Percentiles rank a stretch among this genome's conserved stretches.
Conservation (phyloP, 192 early-diverging fungal species). For the Coemansia sp. region DNA sequence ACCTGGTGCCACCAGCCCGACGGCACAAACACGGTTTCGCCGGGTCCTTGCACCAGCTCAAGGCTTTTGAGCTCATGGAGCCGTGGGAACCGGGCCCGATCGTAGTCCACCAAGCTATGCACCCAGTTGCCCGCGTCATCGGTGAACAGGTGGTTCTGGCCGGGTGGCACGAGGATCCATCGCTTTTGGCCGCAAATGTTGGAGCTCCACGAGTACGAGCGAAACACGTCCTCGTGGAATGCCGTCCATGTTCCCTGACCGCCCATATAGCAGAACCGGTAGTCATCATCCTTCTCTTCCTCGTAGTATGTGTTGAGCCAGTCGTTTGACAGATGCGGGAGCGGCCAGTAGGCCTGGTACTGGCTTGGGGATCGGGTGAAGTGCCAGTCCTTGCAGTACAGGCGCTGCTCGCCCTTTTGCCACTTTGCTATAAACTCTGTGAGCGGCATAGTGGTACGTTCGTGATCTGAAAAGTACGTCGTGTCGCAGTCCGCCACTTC, state of each 20-base stretch:
- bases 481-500: conserved; percentile 62
- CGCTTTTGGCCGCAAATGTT: conserved; percentile 71
- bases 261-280: conserved; percentile 72
- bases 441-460: conserved; percentile 57
- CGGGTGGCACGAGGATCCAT: conserved; percentile 69
- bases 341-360: conserved; percentile 12
- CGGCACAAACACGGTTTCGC: conserved; percentile 72
- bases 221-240: conserved; percentile 74
- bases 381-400: conserved; percentile 76
- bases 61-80: conserved; percentile 51
- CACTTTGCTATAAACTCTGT: conserved; percentile 57
- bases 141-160: conserved; percentile 60
- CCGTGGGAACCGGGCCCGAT: conserved; percentile 50
- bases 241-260: conserved; percentile 70
- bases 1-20: conserved; percentile 77
- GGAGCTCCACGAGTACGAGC: conserved; percentile 74
- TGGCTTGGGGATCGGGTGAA: conserved; percentile 31
- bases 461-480: conserved; percentile 63
- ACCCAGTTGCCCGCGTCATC: conserved; percentile 57
- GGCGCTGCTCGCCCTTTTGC: conserved; percentile 13
- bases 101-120: conserved; percentile 58
- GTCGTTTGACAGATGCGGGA: conserved; percentile 52
- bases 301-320: conserved; percentile 71
- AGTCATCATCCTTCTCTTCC: conserved; percentile 58
- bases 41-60: conserved; percentile 58